These are phyloP conservation scores for Rubroboletus pulcherrimus DNA, from an alignment of 768 basidiomycete species.

Conservation along the genomic window DNA sequence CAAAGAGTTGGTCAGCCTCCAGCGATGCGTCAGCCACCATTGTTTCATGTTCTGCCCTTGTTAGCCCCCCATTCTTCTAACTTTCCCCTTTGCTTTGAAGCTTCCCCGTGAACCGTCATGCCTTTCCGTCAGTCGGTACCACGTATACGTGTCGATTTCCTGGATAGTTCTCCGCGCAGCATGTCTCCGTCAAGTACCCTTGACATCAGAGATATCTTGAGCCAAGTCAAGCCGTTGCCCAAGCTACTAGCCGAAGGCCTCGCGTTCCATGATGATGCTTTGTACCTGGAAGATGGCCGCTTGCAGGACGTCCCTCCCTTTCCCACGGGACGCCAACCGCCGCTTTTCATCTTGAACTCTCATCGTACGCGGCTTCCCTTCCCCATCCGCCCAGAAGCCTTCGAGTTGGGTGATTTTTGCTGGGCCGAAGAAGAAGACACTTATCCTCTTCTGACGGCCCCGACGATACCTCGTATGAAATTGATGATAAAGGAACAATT, in stretches of 20 bases:
- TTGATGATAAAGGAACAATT: constrained; percentile 33
- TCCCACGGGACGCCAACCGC: constrained; percentile 24
- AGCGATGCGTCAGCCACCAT: constrained; percentile 20
- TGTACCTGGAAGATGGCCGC: constrained; percentile 9
- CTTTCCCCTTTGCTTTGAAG: constrained; percentile 6
- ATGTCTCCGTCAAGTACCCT: constrained; percentile 24
- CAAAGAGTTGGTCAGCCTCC: constrained; percentile 22
- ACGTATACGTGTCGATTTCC: constrained; percentile 19
- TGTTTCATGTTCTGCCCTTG: background rate
- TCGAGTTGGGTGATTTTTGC: constrained; percentile 18
- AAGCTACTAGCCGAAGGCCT: constrained; percentile 23
- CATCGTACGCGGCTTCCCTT: constrained; percentile 25
- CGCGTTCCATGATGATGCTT: constrained; percentile 12
- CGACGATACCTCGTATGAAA: constrained; percentile 36
- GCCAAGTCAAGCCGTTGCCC: constrained; percentile 9
- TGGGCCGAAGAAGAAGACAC: constrained; percentile 20
- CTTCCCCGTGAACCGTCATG: constrained; percentile 16
- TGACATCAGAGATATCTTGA: constrained; percentile 24
- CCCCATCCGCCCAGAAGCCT: constrained; percentile 16
- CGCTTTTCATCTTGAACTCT: constrained; percentile 26
- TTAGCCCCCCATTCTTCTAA: constrained; percentile 8
- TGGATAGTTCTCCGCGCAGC: constrained; percentile 10
- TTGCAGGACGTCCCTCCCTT: constrained; percentile 31
- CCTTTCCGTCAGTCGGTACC: constrained; percentile 14
- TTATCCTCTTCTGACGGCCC: constrained; percentile 24